Evolutionary conservation across 2,329 filamentous ascomycete genomes (phyloP).

Genomic region (Myriosclerotinia curreyana): DNA sequence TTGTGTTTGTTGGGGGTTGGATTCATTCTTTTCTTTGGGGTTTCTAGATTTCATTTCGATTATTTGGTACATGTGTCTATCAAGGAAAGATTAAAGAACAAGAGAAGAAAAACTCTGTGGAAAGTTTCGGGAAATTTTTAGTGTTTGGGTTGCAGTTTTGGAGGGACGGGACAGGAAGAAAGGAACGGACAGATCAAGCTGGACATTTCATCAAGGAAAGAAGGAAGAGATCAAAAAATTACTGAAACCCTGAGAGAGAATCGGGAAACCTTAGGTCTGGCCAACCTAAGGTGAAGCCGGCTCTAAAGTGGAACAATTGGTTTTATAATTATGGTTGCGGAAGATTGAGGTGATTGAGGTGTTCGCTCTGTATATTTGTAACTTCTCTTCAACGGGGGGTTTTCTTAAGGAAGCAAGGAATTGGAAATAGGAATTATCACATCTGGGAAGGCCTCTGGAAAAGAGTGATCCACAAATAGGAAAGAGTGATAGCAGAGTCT

Average conservation of each 20-base stretch:
- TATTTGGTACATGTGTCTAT: background rate
- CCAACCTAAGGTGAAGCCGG: background rate
- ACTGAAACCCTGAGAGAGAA: background rate
- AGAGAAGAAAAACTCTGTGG: background rate
- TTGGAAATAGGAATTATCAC: background rate
- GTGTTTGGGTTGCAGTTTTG: no score
- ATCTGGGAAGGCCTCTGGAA: background rate
- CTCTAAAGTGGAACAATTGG: background rate
- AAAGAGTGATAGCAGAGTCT: background rate
- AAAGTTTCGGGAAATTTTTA: background rate
- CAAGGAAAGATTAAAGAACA: background rate
- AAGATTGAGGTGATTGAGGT: no score
- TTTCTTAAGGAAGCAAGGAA: background rate
- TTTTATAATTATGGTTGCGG: background rate
- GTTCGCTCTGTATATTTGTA: background rate
- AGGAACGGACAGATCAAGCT: background rate
- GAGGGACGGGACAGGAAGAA: background rate
- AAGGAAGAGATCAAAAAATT: background rate
- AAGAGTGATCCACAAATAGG: background rate
- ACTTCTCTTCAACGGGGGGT: no score
- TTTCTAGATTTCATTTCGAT: background rate
- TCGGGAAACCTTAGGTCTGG: conserved; percentile 7
- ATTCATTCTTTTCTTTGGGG: background rate
- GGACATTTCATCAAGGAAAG: no score
- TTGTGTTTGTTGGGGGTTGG: background rate